Evolutionary conservation across 768 basidiomycete genomes (phyloP).

Genomic region (Cyclocybe aegerita): DNA sequence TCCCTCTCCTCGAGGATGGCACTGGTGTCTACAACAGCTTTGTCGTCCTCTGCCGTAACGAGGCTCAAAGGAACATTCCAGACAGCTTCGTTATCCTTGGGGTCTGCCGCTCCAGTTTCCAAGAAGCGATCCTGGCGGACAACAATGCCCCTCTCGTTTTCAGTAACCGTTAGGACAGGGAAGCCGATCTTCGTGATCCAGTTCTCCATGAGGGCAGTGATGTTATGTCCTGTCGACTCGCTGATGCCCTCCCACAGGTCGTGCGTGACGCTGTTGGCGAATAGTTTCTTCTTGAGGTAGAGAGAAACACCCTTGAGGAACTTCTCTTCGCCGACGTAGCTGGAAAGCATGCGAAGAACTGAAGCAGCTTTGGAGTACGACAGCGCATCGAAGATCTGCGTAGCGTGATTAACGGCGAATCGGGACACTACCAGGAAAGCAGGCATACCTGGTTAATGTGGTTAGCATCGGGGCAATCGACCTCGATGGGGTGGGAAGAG

Average conservation of each 20-base stretch:
- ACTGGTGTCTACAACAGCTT: constrained; percentile 55
- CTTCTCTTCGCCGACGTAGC: constrained; percentile 83
- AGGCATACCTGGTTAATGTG: constrained; percentile 68
- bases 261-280: constrained; percentile 78
- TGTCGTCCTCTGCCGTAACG: constrained; percentile 58
- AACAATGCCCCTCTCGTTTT: constrained; percentile 66
- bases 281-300: constrained; percentile 88
- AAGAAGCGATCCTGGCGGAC: constrained; percentile 93
- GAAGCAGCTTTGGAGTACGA: constrained; percentile 86
- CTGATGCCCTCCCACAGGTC: constrained; percentile 89
- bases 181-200: constrained; percentile 91
- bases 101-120: constrained; percentile 75
- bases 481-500: constrained; percentile 92
- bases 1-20: constrained; percentile 71
- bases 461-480: constrained; percentile 84
- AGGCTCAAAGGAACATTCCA: constrained; percentile 87
- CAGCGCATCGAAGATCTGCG: constrained; percentile 83
- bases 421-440: neutral
- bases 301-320: constrained; percentile 89
- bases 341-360: constrained; percentile 94
- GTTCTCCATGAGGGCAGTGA: constrained; percentile 81
- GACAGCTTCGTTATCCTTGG: constrained; percentile 83
- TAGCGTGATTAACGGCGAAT: neutral
- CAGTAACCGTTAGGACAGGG: constrained; percentile 86
- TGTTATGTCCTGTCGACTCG: constrained; percentile 69